Evolutionary conservation across 306 rosid genomes (phyloP).

Genomic region (Pyrus bretschneideri): DNA sequence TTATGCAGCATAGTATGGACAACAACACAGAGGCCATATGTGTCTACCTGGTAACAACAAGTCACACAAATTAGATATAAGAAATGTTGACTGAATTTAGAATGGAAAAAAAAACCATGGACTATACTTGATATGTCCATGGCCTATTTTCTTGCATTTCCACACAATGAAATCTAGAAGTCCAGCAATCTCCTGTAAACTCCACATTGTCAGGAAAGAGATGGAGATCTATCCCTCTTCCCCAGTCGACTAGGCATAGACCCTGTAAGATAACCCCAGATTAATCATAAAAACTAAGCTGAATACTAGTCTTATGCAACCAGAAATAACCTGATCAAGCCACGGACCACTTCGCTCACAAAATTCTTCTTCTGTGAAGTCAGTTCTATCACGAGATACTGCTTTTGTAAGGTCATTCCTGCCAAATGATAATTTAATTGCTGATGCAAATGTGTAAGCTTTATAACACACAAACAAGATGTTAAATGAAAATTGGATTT

Average conservation of each 20-base stretch:
- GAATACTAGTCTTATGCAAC: constrained; percentile 7
- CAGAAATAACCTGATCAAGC: constrained; percentile 65
- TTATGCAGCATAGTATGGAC: constrained; percentile 81
- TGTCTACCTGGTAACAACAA: constrained; percentile 58
- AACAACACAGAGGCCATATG: constrained; percentile 71
- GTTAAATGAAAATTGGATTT: too few relatives aligned
- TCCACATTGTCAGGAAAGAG: constrained; percentile 62
- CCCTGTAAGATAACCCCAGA: constrained; percentile 45
- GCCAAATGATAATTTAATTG: constrained; percentile 7
- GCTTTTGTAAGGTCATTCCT: constrained; percentile 35
- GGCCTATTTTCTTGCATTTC: constrained; percentile 80
- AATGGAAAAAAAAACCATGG: background rate
- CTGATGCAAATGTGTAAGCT: background rate
- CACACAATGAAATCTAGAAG: constrained; percentile 91
- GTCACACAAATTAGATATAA: background rate
- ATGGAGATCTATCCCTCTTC: constrained; percentile 79
- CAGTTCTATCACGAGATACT: constrained; percentile 13
- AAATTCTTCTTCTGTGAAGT: constrained; percentile 47
- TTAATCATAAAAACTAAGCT: constrained; percentile 6
- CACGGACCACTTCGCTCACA: constrained; percentile 60
- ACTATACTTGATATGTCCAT: constrained; percentile 82
- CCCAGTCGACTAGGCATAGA: constrained; percentile 98
- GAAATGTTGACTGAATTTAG: constrained; percentile 7
- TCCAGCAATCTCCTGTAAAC: constrained; percentile 75
- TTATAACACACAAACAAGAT: background rate